A percentile compares a stretch with the other conserved stretches of the same genome.
phyloP scores from a whole-genome alignment of 1,284 basidiomycete genomes.

The Takashimella tepidaria region DNA sequence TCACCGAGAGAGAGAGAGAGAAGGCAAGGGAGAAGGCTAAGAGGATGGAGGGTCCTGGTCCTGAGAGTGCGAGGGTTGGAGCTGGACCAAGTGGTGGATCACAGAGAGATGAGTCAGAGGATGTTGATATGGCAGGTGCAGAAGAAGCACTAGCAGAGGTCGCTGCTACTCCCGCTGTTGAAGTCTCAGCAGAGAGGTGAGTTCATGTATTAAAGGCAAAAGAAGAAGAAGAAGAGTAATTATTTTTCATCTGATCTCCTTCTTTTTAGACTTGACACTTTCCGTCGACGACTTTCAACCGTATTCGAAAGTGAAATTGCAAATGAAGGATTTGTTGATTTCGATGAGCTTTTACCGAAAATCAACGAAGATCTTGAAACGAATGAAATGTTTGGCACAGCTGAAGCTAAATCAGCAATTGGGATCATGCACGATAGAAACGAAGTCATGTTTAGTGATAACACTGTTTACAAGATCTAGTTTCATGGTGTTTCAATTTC shows the following conservation, averaged over 20 bases:
- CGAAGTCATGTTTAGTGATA: slow-evolving; percentile 82
- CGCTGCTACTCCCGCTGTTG: slow-evolving; percentile 22
- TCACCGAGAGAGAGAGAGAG: slow-evolving; percentile 30
- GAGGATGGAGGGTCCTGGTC: slow-evolving; percentile 47
- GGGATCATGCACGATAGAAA: slow-evolving; percentile 74
- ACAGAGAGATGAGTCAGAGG: slow-evolving; percentile 55
- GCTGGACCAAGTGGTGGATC: slow-evolving; percentile 5
- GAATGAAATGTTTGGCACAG: slow-evolving; percentile 67
- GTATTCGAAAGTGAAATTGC: slow-evolving; percentile 61
- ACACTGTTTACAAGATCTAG: slow-evolving; percentile 55
- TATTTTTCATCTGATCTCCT: neutral
- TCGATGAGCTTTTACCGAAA: slow-evolving; percentile 64
- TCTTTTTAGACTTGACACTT: slow-evolving; percentile 61
- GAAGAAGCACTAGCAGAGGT: slow-evolving; percentile 46
- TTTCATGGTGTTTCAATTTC: neutral
- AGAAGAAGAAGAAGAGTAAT: slow-evolving; percentile 18
- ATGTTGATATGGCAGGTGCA: slow-evolving; percentile 59
- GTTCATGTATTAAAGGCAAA: slow-evolving; percentile 2
- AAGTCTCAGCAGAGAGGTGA: slow-evolving; percentile 27
- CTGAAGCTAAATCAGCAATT: slow-evolving; percentile 71
- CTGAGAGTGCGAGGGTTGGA: slow-evolving; percentile 5
- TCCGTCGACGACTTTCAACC: slow-evolving; percentile 66
- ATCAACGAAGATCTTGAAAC: slow-evolving; percentile 73
- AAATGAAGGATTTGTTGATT: slow-evolving; percentile 69
- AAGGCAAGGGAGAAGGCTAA: slow-evolving; percentile 50